Percentiles rank a stretch among this genome's conserved stretches.
phyloP scores from a whole-genome alignment of 768 basidiomycete species.

The Mycena vitilis region DNA sequence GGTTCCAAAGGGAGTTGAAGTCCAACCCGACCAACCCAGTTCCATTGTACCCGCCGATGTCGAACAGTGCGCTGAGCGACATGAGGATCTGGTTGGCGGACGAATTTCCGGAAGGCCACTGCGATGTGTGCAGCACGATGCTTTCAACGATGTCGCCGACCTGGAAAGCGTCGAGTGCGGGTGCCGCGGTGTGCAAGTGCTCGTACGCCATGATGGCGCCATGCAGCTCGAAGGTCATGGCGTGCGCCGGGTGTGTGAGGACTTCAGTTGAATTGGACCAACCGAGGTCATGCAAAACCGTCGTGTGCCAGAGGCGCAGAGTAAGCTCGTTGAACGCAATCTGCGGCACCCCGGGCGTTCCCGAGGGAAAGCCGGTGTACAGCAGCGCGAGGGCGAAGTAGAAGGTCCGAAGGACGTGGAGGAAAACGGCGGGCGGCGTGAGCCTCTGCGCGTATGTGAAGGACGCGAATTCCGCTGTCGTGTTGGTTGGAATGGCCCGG shows the following conservation, averaged over 20 bases:
- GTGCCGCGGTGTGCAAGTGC: not conserved
- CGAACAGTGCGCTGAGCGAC: not conserved
- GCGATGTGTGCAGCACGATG: not conserved
- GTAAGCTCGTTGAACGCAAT: not conserved
- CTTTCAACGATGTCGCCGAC: conserved; percentile 1
- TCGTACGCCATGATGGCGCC: not conserved
- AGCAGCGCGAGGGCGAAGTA: conserved; percentile 1
- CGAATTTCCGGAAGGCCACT: not conserved
- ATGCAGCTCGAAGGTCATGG: not conserved
- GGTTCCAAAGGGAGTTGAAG: not conserved
- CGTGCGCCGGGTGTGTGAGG: not conserved
- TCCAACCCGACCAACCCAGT: too few species aligned
- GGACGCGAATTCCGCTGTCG: not conserved
- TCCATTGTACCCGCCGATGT: not conserved
- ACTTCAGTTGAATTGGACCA: not conserved
- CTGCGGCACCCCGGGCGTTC: conserved; percentile 2
- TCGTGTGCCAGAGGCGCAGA: not conserved
- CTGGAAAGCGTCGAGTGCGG: not conserved
- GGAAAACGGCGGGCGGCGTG: not conserved
- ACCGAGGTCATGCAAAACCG: not conserved
- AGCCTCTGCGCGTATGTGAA: not conserved
- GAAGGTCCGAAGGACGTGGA: not conserved
- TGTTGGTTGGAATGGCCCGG: not conserved
- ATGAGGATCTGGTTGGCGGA: not conserved
- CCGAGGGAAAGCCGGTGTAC: not conserved